A percentile compares a stretch with the other conserved stretches of the same genome.
Conservation (phyloP, 768 basidiomycete genomes). For the Tremella fuciformis region DNA sequence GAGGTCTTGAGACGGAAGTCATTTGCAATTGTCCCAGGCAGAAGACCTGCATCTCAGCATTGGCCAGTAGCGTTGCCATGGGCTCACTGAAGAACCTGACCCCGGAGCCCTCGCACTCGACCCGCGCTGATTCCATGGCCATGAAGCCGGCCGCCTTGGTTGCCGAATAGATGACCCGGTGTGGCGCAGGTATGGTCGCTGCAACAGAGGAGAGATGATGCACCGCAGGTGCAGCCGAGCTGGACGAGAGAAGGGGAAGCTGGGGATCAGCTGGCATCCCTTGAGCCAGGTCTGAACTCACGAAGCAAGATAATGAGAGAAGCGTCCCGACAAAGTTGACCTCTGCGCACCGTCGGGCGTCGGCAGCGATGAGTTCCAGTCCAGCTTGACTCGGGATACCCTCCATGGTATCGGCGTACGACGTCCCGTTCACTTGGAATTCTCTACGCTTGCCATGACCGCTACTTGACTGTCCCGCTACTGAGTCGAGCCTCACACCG, state of each 20-base stretch:
- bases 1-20: conserved; percentile 47
- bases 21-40: conserved; percentile 50
- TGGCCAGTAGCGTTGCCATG: not conserved
- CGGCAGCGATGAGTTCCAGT: conserved; percentile 61
- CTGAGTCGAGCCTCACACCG: conserved; percentile 51
- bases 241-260: conserved; percentile 70
- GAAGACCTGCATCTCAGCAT: conserved; percentile 23
- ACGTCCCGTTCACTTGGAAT: not conserved
- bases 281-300: conserved; percentile 22
- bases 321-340: conserved; percentile 49
- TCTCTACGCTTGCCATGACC: not conserved
- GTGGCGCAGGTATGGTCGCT: conserved; percentile 77
- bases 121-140: conserved; percentile 42
- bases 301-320: conserved; percentile 44
- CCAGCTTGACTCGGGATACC: conserved; percentile 57
- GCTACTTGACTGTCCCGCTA: not conserved
- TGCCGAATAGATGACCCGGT: conserved; percentile 75
- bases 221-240: conserved; percentile 68
- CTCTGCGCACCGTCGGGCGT: conserved; percentile 40
- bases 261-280: conserved; percentile 43
- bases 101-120: conserved; percentile 45
- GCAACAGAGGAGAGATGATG: conserved; percentile 76
- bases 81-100: conserved; percentile 49
- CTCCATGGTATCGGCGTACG: not conserved
- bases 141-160: conserved; percentile 67